A percentile compares a stretch with the other conserved stretches of the same genome.
Evolutionary conservation across 2,329 filamentous ascomycete genomes (phyloP).

Genomic region (Colletotrichum camelliae): DNA sequence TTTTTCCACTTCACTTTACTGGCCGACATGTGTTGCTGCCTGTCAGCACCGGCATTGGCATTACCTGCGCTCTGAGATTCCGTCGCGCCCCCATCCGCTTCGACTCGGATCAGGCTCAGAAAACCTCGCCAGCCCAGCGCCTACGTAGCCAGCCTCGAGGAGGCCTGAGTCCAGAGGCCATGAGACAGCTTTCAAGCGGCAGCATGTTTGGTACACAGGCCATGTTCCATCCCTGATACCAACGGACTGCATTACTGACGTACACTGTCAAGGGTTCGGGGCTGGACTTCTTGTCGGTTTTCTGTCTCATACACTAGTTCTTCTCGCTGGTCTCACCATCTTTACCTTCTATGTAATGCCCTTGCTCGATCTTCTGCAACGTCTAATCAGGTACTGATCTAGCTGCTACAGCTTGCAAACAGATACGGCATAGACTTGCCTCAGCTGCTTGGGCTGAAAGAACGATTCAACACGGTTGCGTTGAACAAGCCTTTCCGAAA

Average conservation of each 20-base stretch:
- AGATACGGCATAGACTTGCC: constrained; percentile 37
- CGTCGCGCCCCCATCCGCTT: not conserved
- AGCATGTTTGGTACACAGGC: constrained; percentile 10
- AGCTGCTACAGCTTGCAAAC: constrained; percentile 31
- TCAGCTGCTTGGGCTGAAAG: constrained; percentile 33
- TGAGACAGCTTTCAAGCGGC: constrained; percentile 19
- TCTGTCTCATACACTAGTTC: constrained; percentile 73
- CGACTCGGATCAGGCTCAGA: not conserved
- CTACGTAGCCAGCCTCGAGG: not conserved
- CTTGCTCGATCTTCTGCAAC: not conserved
- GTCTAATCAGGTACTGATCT: not conserved
- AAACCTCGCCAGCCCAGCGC: not conserved
- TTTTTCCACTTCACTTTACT: not conserved
- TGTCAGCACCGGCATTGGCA: constrained; percentile 11
- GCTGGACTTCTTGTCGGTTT: constrained; percentile 69
- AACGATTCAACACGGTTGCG: constrained; percentile 31
- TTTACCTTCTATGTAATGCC: constrained; percentile 64
- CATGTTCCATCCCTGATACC: not conserved
- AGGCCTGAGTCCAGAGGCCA: constrained; percentile 1
- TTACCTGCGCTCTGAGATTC: not conserved
- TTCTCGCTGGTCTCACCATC: constrained; percentile 70
- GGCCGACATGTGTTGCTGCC: not conserved
- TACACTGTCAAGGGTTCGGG: constrained; percentile 57
- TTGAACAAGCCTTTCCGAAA: constrained; percentile 10
- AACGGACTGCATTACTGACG: too few relatives aligned